A percentile compares a stretch with the other conserved stretches of the same genome.
Conservation (phyloP, 164 flowering plant genomes). For the Vitis cinerea region DNA sequence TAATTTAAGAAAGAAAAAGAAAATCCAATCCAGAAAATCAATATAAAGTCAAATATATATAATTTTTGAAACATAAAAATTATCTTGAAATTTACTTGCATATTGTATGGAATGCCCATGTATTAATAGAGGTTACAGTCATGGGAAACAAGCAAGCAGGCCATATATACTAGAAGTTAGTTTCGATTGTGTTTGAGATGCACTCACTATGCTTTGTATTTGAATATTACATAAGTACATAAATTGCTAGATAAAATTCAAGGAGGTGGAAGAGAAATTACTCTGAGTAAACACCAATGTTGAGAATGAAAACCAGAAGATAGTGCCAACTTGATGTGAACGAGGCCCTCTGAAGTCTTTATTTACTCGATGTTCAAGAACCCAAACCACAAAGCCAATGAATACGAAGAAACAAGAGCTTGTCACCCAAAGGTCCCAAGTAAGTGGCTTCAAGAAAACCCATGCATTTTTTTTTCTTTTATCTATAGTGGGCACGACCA, state of each 20-base stretch:
- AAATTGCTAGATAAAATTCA: too few relatives aligned
- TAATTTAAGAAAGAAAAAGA: too few relatives aligned
- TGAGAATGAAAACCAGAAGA: conserved; percentile 28
- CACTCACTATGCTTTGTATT: too few relatives aligned
- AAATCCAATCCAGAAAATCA: not conserved
- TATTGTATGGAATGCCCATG: not conserved
- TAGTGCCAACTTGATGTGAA: conserved; percentile 14
- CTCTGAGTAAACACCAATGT: conserved; percentile 32
- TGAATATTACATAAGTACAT: too few relatives aligned
- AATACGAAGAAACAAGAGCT: not conserved
- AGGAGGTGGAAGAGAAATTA: conserved; percentile 4
- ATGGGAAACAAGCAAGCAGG: too few relatives aligned
- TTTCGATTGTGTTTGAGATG: too few relatives aligned
- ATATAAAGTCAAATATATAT: too few relatives aligned
- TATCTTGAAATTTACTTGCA: too few relatives aligned
- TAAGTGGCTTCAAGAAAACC: conserved; percentile 29
- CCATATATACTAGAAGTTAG: too few relatives aligned
- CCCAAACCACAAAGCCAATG: conserved; percentile 21
- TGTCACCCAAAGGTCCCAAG: conserved; percentile 24
- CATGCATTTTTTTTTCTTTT: conserved; percentile 5
- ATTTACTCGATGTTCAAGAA: conserved; percentile 27
- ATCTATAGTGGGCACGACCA: conserved; percentile 16
- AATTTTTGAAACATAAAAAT: too few relatives aligned
- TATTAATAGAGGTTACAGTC: not conserved
- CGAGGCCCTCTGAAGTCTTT: conserved; percentile 18